Conservation (phyloP, 1,284 basidiomycete species). For the Naganishia sp. region DNA sequence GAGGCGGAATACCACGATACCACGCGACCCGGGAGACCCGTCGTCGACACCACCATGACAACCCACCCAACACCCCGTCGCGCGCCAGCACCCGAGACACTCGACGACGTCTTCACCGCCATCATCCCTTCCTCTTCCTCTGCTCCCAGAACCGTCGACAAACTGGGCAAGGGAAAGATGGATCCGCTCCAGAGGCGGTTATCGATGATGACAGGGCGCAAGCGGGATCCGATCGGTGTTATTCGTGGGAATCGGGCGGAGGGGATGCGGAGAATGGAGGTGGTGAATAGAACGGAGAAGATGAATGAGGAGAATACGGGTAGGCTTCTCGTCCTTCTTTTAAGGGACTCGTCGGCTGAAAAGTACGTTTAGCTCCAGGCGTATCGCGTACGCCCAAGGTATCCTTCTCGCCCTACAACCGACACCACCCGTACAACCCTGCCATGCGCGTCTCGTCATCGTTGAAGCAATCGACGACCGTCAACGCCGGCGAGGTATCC, state of each 20-base stretch:
- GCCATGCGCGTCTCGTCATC: slow-evolving; percentile 16
- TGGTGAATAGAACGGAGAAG: no score
- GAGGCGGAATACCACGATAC: no score
- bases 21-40: no score
- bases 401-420: slow-evolving; percentile 23
- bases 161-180: not conserved
- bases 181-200: slow-evolving; percentile 2
- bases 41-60: not conserved
- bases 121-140: not conserved
- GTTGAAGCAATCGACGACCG: slow-evolving; percentile 10
- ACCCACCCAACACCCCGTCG: slow-evolving; percentile 1
- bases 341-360: no score
- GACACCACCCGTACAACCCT: slow-evolving; percentile 30
- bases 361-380: no score
- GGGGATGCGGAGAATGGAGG: not conserved
- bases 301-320: no score
- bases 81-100: not conserved
- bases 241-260: not conserved
- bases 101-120: slow-evolving; percentile 18
- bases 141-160: no score
- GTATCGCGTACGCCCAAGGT: slow-evolving; percentile 16
- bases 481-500: not conserved
- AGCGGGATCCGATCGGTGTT: not conserved
- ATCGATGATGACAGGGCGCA: slow-evolving; percentile 6
- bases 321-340: no score